Evolutionary conservation across 768 basidiomycete species (phyloP).

Genomic region (Trametopsis cervina): DNA sequence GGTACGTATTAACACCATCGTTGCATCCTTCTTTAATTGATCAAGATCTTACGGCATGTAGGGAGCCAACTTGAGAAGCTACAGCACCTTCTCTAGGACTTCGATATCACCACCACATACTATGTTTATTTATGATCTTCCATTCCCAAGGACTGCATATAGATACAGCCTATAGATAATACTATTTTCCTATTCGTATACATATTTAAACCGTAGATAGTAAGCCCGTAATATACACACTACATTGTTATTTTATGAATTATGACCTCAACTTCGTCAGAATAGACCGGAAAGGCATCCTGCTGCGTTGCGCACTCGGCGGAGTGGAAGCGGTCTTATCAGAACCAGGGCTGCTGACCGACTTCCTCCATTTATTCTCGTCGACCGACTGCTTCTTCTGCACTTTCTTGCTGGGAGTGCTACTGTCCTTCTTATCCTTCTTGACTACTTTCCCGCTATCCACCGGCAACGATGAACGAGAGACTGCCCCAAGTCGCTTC

Average conservation of each 20-base stretch:
- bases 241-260: background rate
- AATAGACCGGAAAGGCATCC: constrained; percentile 19
- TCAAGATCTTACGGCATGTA: too few relatives aligned
- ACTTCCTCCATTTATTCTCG: constrained; percentile 4
- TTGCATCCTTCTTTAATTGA: too few relatives aligned
- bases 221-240: background rate
- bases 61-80: background rate
- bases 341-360: background rate
- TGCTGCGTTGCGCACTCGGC: constrained; percentile 11
- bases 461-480: constrained; percentile 5
- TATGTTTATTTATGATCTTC: background rate
- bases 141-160: background rate
- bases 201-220: background rate
- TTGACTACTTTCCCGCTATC: too few relatives aligned
- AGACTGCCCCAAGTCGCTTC: constrained; percentile 10
- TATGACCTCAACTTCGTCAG: constrained; percentile 19
- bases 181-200: background rate
- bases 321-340: background rate
- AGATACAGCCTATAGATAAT: background rate
- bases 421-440: too few relatives aligned
- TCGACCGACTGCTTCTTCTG: constrained; percentile 10
- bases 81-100: background rate
- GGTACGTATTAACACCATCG: background rate
- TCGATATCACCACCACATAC: background rate
- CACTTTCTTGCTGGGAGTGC: constrained; percentile 1